Evolutionary conservation across 176 grass and related monocot species (phyloP), one percentile per base, ranked within the genome.

Genomic region (Cenchrus fungigraminus): DNA sequence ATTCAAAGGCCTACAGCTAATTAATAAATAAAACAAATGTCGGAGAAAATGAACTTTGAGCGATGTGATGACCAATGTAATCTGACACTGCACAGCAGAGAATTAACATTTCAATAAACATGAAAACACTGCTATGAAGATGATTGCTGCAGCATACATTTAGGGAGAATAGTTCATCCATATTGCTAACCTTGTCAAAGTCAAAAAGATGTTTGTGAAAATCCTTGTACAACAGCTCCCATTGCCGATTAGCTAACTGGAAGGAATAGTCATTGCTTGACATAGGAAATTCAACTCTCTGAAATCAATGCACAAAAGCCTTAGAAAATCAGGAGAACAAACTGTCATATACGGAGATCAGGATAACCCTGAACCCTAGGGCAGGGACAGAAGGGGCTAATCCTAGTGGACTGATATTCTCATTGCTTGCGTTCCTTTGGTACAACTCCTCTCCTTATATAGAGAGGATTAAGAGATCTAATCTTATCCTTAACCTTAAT

Each of bases 241-340:
- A 98, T 44, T 87, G 87, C 67, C 95, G 93, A 73, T 91, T 92
- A 68, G 95, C 95, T 51, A 95, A 82, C 12, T 47, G 32, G 77
- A 92, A 92, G n/a, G 95, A 98, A 77, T 88, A 91, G 25, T 89
- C 85, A 87, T 98, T 98, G 89, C 93, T 95, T 95, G 89, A 54
- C 73, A 93, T 88, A 61, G 95, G 95, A 95, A 98, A 98, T 74
- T 98, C 95, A 85, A 98, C 78, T 80, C 91, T 92, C 95, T 97
- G 85, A 68, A 90, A 73, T 79, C 61, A 87, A 71, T 46, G 29
- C 49, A 77, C 29, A 85, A 78, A 86, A 60, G 34, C 12, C 0
- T 86, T 53, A 86, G 42, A 74, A 12, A 34, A 34, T 34, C 34
- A 34, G 34, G 34, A 34, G 34, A 34, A 34, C 34, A 34, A 34